A percentile compares a stretch with the other conserved stretches of the same genome.
Conservation (phyloP, 2,329 filamentous ascomycete genomes). For the Rhynchosporium agropyri region DNA sequence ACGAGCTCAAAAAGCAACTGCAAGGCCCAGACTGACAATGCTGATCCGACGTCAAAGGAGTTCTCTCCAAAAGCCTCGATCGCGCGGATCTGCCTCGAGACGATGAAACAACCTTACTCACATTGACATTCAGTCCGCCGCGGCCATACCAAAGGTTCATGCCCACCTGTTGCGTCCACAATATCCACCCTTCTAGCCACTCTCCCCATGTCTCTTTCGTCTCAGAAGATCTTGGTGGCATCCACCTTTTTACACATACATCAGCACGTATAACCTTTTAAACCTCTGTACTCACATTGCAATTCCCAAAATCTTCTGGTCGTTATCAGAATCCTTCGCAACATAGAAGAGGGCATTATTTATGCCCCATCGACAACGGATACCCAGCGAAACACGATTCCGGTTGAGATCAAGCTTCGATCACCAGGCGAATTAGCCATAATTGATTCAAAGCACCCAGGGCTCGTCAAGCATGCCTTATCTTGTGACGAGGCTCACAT, state of each 20-base stretch:
- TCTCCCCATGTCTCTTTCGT: constrained; percentile 60
- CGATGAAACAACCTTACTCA: constrained; percentile 36
- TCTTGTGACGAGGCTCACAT: constrained; percentile 18
- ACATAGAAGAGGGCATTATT: constrained; percentile 70
- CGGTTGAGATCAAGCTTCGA: constrained; percentile 33
- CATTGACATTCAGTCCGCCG: constrained; percentile 66
- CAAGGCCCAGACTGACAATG: too few species aligned
- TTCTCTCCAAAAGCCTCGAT: constrained; percentile 10
- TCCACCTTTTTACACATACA: constrained; percentile 49
- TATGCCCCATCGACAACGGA: constrained; percentile 72
- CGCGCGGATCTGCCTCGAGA: neutral
- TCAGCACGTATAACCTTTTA: neutral
- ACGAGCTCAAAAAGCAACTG: neutral
- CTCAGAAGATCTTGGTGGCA: constrained; percentile 55
- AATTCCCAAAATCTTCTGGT: constrained; percentile 60
- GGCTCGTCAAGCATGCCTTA: constrained; percentile 18
- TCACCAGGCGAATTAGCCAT: constrained; percentile 21
- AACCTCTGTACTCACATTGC: constrained; percentile 52
- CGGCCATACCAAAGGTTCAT: constrained; percentile 71
- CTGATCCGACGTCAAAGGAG: neutral
- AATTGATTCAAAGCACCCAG: constrained; percentile 7
- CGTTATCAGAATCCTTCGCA: constrained; percentile 58
- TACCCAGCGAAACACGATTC: constrained; percentile 44
- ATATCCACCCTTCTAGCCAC: constrained; percentile 65
- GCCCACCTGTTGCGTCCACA: constrained; percentile 65